Conservation (phyloP, 495 filamentous ascomycete genomes). For the Cudoniella acicularis region DNA sequence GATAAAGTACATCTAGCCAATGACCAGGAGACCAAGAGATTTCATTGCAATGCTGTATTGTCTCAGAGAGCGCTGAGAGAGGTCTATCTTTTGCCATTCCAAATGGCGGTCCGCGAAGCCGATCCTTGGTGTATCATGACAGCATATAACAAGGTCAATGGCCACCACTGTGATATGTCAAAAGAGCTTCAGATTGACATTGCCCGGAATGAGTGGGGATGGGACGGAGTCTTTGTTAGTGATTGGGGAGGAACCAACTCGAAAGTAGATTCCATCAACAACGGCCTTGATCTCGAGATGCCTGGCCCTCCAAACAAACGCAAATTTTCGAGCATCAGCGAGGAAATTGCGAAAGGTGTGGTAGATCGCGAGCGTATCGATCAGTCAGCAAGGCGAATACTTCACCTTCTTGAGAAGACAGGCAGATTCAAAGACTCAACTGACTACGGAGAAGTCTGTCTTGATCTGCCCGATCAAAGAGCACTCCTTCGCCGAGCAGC, state of each 20-base stretch:
- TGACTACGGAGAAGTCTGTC: conserved; percentile 21
- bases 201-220: conserved; percentile 55
- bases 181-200: conserved; percentile 50
- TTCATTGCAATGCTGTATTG: conserved; percentile 61
- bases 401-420: conserved; percentile 39
- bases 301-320: conserved; percentile 53
- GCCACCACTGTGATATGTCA: conserved; percentile 48
- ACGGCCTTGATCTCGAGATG: conserved; percentile 60
- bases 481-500: conserved; percentile 47
- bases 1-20: too few species aligned
- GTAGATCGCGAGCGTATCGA: conserved; percentile 42
- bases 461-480: conserved; percentile 36
- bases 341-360: conserved; percentile 44
- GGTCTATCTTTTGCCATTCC: conserved; percentile 70
- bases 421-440: conserved; percentile 22
- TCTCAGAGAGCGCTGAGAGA: conserved; percentile 69
- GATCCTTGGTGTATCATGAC: conserved; percentile 67
- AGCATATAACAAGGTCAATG: conserved; percentile 59
- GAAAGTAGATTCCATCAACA: conserved; percentile 44
- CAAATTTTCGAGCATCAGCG: conserved; percentile 30
- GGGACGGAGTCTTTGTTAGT: conserved; percentile 49
- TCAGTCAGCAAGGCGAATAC: conserved; percentile 44
- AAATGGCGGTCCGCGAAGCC: conserved; percentile 60
- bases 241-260: conserved; percentile 55
- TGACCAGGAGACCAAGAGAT: conserved; percentile 68